Evolutionary conservation across 768 basidiomycete species (phyloP), one percentile per base, ranked within the genome.

Genomic region (Neoboletus subvelutipes): DNA sequence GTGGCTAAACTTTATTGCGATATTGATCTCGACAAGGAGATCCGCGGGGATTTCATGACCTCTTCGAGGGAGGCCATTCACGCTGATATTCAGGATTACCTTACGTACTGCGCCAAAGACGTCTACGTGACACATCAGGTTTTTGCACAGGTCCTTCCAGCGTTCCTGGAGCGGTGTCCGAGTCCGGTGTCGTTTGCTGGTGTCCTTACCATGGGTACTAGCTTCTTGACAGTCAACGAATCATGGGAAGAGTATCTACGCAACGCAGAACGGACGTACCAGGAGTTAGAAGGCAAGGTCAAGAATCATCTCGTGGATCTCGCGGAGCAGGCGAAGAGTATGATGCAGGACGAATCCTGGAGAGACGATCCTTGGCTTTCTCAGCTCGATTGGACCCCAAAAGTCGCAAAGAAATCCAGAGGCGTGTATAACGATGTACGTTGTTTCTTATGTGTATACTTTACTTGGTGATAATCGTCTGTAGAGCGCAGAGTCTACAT

Each of bases 361-460:
- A 82, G 78, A 68, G 77, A 80, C 3, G 89, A 93, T 71, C 84
- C 85, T 8, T 97, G 94, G 93, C 72, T 95, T 15, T 81, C 78
- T 48, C 97, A 99, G 70, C 77, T 98, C 55, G 95, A 99, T 69
- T 98, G 97, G 97, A 87, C 91, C 1, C 92, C 92, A 1, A 98
- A 98, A 71, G 77, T 80, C 7, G 85, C 84, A 0, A 80, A 83
- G 37, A 84, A 85, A 69, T 85, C 87, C 10, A 77, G 90, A 66
- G 89, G 89, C 0, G 67, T 90, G 9, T 54, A 71, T 17, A 57
- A 68, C 2, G 22, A 46, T 15, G 77, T 76, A 50, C n/a, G 54
- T 57, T 10, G n/a, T 47, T 43, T 50, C 15, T 11, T 24, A 9
- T 2, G 24, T 20, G n/a, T 9, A 41, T n/a, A 12, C 5, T 4